Percentiles rank a stretch among this genome's conserved stretches.
Conservation (phyloP, 2,329 filamentous ascomycete genomes). For the Dactylella cylindrospora region DNA sequence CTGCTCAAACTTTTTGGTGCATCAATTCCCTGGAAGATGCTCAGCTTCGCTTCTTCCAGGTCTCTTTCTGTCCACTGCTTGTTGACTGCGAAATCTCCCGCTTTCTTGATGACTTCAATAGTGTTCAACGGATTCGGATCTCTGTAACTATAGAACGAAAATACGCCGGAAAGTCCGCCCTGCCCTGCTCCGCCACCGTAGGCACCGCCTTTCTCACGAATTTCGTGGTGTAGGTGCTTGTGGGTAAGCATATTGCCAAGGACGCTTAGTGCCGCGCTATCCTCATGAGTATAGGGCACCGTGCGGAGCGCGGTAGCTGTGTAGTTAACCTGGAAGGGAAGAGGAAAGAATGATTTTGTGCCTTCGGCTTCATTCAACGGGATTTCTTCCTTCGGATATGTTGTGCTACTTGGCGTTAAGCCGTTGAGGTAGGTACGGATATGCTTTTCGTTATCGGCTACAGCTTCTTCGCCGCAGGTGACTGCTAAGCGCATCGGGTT, state of each 20-base stretch:
- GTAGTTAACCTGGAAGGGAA: constrained; percentile 97
- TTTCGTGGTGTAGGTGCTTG: constrained; percentile 95
- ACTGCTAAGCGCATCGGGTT: constrained; percentile 66
- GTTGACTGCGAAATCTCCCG: constrained; percentile 79
- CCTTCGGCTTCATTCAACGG: constrained; percentile 52
- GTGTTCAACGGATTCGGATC: constrained; percentile 93
- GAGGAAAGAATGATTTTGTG: constrained; percentile 79
- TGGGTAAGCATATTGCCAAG: constrained; percentile 90
- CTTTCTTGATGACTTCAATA: constrained; percentile 76
- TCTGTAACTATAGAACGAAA: constrained; percentile 94
- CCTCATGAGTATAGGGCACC: constrained; percentile 73
- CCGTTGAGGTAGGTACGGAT: constrained; percentile 70
- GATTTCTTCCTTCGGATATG: constrained; percentile 48
- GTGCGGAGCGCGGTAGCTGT: constrained; percentile 80
- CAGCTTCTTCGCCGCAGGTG: constrained; percentile 78
- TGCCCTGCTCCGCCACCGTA: constrained; percentile 91
- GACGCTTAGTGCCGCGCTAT: constrained; percentile 79
- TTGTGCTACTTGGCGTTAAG: constrained; percentile 55
- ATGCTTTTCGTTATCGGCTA: constrained; percentile 67
- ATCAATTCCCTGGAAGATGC: constrained; percentile 88
- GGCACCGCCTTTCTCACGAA: constrained; percentile 94
- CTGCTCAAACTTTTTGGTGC: constrained; percentile 82
- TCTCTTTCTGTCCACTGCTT: constrained; percentile 79
- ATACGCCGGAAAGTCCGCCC: constrained; percentile 75
- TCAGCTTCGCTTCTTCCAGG: constrained; percentile 92